Evolutionary conservation across 352 stramenopile genomes (phyloP), one percentile per base, ranked within the genome.

Genomic region (Globisporangium nunn): DNA sequence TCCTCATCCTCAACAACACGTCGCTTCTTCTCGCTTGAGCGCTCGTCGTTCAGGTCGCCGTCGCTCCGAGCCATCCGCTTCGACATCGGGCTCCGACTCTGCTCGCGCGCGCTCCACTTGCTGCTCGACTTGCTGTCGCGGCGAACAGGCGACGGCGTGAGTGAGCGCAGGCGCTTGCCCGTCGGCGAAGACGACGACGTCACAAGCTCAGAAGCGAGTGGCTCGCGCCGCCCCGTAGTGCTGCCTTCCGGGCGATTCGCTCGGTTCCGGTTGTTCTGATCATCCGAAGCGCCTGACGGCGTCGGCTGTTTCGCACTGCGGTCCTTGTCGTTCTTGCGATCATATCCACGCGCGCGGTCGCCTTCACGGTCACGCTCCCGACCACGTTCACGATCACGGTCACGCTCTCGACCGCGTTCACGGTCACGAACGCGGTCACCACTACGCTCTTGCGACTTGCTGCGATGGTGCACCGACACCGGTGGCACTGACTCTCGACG

Each of bases 91-190:
- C 56, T 64, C 15, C 10, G 50, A 39, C 39, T 60, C 18, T 40
- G 53, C 33, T 52, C 48, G 37, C 46, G 40, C 10, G 17, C 28
- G 17, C 15, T 44, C 10, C 14, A 12, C 11, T 55, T 37, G 8
- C 28, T 48, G 8, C 28, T 48, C 35, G 39, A 15, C 29, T 47
- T 30, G 23, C 3, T 37, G 54, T 52, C 31, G 29, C 31, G 68
- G 31, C 62, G 67, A 18, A 70, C 47, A 37, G 73, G 72, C 15
- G 74, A 84, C 40, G 72, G 72, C 4, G 74, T 75, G 43, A 70
- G 46, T 28, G 72, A 78, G 7, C 61, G 68, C 17, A 54, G 33
- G 49, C 58, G 52, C 58, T 71, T 71, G 0, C 51, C 51, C 18
- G 14, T 6, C 18, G 52, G 58, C n/a, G 58, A 54, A 1, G 49